Evolutionary conservation across 371 early-diverging fungal genomes (phyloP).

Genomic region (Apophysomyces trapeziformis): DNA sequence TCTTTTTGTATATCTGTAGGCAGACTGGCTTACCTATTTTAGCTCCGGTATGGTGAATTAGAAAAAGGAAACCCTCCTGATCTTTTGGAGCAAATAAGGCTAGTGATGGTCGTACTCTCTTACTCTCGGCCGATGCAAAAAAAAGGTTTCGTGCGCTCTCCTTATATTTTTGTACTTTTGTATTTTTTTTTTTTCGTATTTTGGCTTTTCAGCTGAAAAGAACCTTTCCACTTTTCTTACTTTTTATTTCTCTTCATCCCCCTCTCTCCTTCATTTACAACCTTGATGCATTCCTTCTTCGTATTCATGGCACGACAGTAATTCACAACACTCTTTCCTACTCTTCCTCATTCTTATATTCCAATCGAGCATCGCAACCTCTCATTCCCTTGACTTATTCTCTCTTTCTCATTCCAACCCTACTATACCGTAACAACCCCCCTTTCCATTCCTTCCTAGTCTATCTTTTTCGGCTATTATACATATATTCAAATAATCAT

Average conservation of each 20-base stretch:
- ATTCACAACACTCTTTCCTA: background rate
- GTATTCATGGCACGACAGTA: conserved; percentile 20
- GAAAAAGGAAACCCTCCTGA: background rate
- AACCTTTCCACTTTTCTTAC: background rate
- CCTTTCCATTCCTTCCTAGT: conserved; percentile 26
- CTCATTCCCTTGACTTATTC: background rate
- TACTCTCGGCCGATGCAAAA: conserved; percentile 3
- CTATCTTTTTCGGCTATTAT: conserved; percentile 1
- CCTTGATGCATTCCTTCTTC: conserved; percentile 19
- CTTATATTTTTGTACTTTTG: background rate
- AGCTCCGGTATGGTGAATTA: background rate
- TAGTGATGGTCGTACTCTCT: background rate
- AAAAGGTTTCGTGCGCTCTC: background rate
- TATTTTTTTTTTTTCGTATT: conserved; percentile 6
- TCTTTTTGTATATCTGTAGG: conserved; percentile 2
- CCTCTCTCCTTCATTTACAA: conserved; percentile 9
- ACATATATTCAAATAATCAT: conserved; percentile 15
- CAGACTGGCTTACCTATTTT: background rate
- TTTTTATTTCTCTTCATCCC: conserved; percentile 6
- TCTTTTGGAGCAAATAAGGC: background rate
- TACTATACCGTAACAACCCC: background rate
- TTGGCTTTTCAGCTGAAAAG: conserved; percentile 10
- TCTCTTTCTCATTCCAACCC: conserved; percentile 3
- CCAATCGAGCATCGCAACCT: conserved; percentile 1
- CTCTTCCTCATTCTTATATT: conserved; percentile 6